Evolutionary conservation across 805 yeast species (phyloP).

Genomic region (Wickerhamomyces canadensis): DNA sequence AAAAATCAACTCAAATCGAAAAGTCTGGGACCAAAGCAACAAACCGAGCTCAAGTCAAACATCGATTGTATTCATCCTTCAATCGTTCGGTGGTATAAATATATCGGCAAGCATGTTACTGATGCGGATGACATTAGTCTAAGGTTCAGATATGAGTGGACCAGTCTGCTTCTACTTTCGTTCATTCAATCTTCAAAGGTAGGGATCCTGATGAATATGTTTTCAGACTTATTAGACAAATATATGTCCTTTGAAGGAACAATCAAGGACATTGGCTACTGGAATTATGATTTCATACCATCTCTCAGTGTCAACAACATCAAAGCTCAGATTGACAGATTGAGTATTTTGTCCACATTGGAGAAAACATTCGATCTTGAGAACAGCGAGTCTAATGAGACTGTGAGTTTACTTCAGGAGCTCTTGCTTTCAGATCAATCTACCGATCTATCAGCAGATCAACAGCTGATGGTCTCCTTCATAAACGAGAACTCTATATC

Average conservation of each 20-base stretch:
- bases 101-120: conserved; percentile 7
- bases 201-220: conserved; percentile 21
- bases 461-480: conserved; percentile 54
- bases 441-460: conserved; percentile 24
- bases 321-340: conserved; percentile 59
- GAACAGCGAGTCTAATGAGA: conserved; percentile 21
- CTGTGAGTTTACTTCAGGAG: conserved; percentile 36
- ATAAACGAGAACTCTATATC: conserved; percentile 58
- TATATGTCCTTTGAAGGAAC: conserved; percentile 9
- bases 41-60: conserved; percentile 27
- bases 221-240: conserved; percentile 18
- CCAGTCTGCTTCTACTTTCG: conserved; percentile 35
- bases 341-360: conserved; percentile 63
- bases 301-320: conserved; percentile 44
- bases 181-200: conserved; percentile 28
- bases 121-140: conserved; percentile 5
- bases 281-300: conserved; percentile 59
- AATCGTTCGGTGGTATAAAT: conserved; percentile 42
- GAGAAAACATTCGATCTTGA: conserved; percentile 29
- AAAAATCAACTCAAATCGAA: conserved; percentile 18
- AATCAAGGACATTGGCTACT: conserved; percentile 32
- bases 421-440: conserved; percentile 31
- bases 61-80: conserved; percentile 36
- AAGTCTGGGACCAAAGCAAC: conserved; percentile 21
- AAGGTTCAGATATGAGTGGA: conserved; percentile 42